Base-by-base conservation (phyloP, 1,139 yeast genomes). In the Geotrichum bryndzae region DNA sequence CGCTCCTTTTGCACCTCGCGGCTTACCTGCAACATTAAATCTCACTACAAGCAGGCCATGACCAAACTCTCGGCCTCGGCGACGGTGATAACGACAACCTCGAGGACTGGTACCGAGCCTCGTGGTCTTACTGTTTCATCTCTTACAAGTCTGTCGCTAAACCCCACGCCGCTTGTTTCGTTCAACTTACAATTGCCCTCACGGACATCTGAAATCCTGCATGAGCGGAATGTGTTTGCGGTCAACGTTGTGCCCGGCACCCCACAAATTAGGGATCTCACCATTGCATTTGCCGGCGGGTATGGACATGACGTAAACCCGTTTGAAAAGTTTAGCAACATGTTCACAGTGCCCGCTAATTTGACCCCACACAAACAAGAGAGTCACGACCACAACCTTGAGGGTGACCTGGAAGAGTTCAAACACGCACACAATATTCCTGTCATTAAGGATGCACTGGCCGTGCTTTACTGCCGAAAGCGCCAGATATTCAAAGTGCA, bases 101-200 rank as follows among this genome's bases (percentile, higher is more conserved):
- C 64, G n/a, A 54, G 29, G 29, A 31, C 27, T 27, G 53, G 53
- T 2, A 22, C 53, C 46, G 70, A 70, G 57, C 71, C 73, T 0
- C 63, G 69, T 61, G 97, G 97, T 0, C 84, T 89, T 79, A 89
- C 97, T 0, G 76, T 91, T 2, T 87, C 96, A 1, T 88, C 96
- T 0, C 90, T 89, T 51, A 83, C 90, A 22, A 90, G 96, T 1
- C 75, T 91, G 15, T 84, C 95, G 1, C 82, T 89, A 41, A 79
- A 80, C 59, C 97, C 97, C 0, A 76, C 77, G 15, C 95, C 96
- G 1, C 73, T 89, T 61, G 72, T 91, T 1, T 94, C 88, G 69
- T 90, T 91, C 75, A 91, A 90, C 70, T 77, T 91, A 59, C 96
- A 89, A 74, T 76, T 86, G 33, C 97, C 97, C 0, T 88, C 96